phyloP scores from a whole-genome alignment of 2,329 filamentous ascomycete species.

The Nemania sp. region DNA sequence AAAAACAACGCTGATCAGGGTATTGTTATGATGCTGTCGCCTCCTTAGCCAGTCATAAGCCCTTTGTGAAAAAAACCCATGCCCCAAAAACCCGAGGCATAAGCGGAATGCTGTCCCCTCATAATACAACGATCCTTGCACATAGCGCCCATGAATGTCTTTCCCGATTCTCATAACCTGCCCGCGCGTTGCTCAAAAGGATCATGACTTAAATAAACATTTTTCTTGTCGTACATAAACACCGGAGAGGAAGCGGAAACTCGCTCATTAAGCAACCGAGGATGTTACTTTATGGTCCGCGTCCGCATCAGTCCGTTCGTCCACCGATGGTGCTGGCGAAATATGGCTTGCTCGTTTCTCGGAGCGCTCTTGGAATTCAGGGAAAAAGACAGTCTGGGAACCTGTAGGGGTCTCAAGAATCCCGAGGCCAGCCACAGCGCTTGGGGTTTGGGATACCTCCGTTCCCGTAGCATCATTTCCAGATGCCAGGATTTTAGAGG shows the following conservation, averaged over 20 bases:
- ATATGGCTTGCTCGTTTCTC: slow-evolving; percentile 30
- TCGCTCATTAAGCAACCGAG: slow-evolving; percentile 40
- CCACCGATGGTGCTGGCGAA: slow-evolving; percentile 21
- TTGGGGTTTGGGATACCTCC: slow-evolving; percentile 7
- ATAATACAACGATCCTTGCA: slow-evolving; percentile 42
- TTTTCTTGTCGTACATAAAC: slow-evolving; percentile 42
- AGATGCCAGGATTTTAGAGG: slow-evolving; percentile 33
- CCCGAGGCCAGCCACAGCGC: neutral
- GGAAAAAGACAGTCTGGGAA: neutral
- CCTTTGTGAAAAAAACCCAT: slow-evolving; percentile 28
- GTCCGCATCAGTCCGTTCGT: slow-evolving; percentile 36
- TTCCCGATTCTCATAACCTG: slow-evolving; percentile 33
- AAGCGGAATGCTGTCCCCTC: slow-evolving; percentile 26
- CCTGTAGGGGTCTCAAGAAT: slow-evolving; percentile 22
- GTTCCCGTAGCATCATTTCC: neutral
- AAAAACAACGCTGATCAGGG: slow-evolving; percentile 46
- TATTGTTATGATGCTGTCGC: slow-evolving; percentile 45
- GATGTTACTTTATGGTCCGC: slow-evolving; percentile 37
- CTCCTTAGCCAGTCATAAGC: slow-evolving; percentile 29
- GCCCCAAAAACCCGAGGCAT: slow-evolving; percentile 35
- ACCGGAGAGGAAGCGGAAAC: slow-evolving; percentile 24
- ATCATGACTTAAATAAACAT: slow-evolving; percentile 43
- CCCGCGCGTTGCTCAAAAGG: slow-evolving; percentile 32
- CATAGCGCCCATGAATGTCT: slow-evolving; percentile 45
- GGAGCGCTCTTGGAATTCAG: slow-evolving; percentile 36